Conservation (phyloP, 2,329 filamentous ascomycete genomes). For the Monosporascus sp. region DNA sequence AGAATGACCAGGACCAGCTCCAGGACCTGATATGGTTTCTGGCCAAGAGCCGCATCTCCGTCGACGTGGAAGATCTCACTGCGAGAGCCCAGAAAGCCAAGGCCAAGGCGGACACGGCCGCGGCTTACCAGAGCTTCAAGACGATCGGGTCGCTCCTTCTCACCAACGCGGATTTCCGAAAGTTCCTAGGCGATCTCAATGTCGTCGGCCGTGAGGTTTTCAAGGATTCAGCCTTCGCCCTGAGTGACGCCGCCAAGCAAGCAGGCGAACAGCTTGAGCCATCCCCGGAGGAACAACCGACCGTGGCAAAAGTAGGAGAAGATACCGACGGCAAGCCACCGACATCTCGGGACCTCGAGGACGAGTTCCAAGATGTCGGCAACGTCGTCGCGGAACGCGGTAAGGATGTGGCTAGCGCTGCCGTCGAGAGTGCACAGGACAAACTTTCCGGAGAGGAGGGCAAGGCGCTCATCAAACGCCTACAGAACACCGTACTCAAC, state of each 20-base stretch:
- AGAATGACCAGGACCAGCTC: constrained; percentile 79
- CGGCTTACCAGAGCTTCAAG: constrained; percentile 73
- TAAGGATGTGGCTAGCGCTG: constrained; percentile 29
- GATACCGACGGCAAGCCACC: constrained; percentile 31
- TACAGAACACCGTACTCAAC: constrained; percentile 71
- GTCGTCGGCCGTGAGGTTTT: constrained; percentile 80
- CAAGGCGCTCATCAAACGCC: constrained; percentile 64
- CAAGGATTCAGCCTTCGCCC: constrained; percentile 73
- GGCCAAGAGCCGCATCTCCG: constrained; percentile 62
- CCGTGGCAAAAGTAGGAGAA: constrained; percentile 36
- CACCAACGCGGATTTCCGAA: constrained; percentile 83
- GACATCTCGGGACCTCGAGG: constrained; percentile 59
- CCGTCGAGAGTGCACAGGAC: constrained; percentile 65
- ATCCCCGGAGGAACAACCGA: constrained; percentile 53
- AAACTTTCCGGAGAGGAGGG: constrained; percentile 70
- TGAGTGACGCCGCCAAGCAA: constrained; percentile 70
- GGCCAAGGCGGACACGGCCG: constrained; percentile 64
- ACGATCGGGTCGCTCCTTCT: constrained; percentile 81
- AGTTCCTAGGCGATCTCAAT: constrained; percentile 76
- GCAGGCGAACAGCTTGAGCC: constrained; percentile 71
- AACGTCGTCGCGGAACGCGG: constrained; percentile 44
- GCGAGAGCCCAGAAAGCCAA: constrained; percentile 57
- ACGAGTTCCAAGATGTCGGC: constrained; percentile 51
- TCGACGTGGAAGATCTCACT: constrained; percentile 62
- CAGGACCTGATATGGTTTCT: constrained; percentile 91